Base-by-base conservation (phyloP, 441 rosid genomes). In the Cnidoscolus chayamansa region DNA sequence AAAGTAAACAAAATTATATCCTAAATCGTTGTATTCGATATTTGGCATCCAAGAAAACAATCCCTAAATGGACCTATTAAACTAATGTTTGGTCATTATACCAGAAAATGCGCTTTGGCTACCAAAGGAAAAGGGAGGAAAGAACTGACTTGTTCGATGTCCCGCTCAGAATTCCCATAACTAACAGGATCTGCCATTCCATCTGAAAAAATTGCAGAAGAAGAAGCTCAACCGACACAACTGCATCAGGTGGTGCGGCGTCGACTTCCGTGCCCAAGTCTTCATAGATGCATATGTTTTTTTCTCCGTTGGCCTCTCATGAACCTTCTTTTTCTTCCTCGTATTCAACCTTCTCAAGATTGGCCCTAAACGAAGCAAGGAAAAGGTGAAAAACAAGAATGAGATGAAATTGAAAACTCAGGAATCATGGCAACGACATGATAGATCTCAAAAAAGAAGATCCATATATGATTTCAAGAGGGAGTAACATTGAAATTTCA, bases 141-240 rank as follows among this genome's bases (percentile, higher is more conserved):
- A 3, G 55, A 56, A 71, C 25, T 63, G 64, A 94, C 97, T 77
- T 92, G 98, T 80, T 90, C 97, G 72, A 87, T 81, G 83, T 92
- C 94, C 76, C 97, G 97, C 70, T 92, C 97, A 82, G 87, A 80
- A 84, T 84, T 72, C 76, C 67, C 83, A 87, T 78, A 86, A 79
- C 74, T 84, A 88, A 79, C 85, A 84, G 82, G 96, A 92, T 92
- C 93, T 89, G 96, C 96, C 97, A 94, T 94, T 94, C 97, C 98
- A 94, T 94, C 91, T 90, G 97, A 91, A 84, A 85, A 77, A 74
- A 59, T 79, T 69, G 79, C 76, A 77, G 82, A 79, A 69, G 77
- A 49, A 75, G 79, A 55, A 78, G 81, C 81, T 84, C 81, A 80
- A 83, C 74, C 81, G 57, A 81, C 76, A 74, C 82, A 78, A 74